Evolutionary conservation across 495 filamentous ascomycete genomes (phyloP), one percentile per base, ranked within the genome.

Genomic region (Amniculicola lignicola): DNA sequence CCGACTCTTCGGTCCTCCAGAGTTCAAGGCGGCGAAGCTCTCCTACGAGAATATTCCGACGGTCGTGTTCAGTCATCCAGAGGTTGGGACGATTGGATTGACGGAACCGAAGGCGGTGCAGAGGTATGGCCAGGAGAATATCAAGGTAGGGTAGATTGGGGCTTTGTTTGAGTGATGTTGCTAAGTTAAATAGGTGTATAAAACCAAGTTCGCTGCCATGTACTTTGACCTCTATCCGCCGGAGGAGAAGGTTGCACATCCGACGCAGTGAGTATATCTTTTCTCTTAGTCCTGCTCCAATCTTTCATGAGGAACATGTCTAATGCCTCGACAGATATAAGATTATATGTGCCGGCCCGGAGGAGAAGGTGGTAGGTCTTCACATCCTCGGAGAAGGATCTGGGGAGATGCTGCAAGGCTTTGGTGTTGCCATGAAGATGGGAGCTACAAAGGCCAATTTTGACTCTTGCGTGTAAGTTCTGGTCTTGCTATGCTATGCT

Each of bases 21-120:
- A 80, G 56, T 64, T 80, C 51, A 75, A 77, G 42, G 21, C 29
- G 2, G 69, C 78, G 45, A 78, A 75, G 57, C 68, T 83, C 10
- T 71, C 72, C 31, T 83, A 84, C 66, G 70, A 76, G 22, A 78
- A 80, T 67, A 80, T 84, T 55, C 79, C 81, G 1, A 79, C 79
- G 0, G 79, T 82, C 9, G 77, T 84, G 52, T 83, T 84, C 67
- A 70, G 77, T 10, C 80, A 84, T 68, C 79, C 81, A 0, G 78
- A 81, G 63, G 74, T 83, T 29, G 80, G 79, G 44, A 76, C 77
- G 1, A 69, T 81, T 48, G 80, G 81, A 41, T 71, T 83, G 23
- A 82, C 79, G 2, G 79, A 82, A 64, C 79, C 79, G 14, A 65
- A 78, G 45, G 81, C 81, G 4, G 71, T 75, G 43, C 58, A 74